These are phyloP conservation scores for Ceratobasidium sp. DNA, from an alignment of 1,284 basidiomycete genomes.

Conservation along the genomic window DNA sequence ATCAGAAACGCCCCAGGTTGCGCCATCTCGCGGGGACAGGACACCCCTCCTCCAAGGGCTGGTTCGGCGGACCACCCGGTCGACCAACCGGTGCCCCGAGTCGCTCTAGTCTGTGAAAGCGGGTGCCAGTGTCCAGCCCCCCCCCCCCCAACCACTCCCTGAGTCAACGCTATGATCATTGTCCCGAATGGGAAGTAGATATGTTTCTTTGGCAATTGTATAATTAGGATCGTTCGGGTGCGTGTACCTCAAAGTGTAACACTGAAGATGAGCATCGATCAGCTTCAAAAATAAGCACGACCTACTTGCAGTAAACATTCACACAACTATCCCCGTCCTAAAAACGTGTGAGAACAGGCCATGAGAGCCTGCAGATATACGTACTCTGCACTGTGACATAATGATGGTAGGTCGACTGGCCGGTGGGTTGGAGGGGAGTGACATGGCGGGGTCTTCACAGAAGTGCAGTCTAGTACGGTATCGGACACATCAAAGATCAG, in stretches of 20 bases:
- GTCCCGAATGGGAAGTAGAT: not conserved
- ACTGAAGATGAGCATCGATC: not conserved
- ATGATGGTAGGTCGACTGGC: too few relatives aligned
- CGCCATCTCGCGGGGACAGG: not conserved
- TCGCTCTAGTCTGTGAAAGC: not conserved
- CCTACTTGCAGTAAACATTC: slow-evolving; percentile 11
- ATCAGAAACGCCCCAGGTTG: not conserved
- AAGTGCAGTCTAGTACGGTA: too few relatives aligned
- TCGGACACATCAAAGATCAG: too few relatives aligned
- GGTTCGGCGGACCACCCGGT: not conserved
- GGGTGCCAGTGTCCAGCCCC: not conserved
- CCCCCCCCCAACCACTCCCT: not conserved
- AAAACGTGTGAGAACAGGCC: not conserved
- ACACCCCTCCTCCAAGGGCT: not conserved
- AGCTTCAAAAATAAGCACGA: slow-evolving; percentile 1
- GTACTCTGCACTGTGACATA: slow-evolving; percentile 11
- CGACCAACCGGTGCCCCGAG: not conserved
- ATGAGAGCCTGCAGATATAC: not conserved
- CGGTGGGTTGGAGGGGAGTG: not conserved
- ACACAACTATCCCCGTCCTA: slow-evolving; percentile 18
- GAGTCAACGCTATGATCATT: not conserved
- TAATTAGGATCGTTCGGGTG: slow-evolving; percentile 21
- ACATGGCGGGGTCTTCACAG: not conserved
- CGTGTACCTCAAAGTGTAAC: not conserved
- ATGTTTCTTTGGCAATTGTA: not conserved